Percentiles rank a stretch among this genome's conserved stretches.
Evolutionary conservation across 208 protist genomes (phyloP).

Genomic region (Tetramitus jugosus): DNA sequence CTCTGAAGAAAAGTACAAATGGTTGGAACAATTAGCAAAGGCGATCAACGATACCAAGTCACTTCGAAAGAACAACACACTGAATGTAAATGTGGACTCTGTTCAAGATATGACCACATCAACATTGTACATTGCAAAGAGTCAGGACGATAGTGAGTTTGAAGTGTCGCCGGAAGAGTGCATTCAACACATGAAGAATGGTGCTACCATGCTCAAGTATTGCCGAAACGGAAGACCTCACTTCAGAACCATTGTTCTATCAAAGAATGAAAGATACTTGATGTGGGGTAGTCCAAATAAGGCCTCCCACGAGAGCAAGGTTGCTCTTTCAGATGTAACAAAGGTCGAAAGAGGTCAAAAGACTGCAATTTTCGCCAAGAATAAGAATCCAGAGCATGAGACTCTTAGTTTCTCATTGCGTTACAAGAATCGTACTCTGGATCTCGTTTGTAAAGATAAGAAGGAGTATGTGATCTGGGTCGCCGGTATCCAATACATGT

Average conservation of each 20-base stretch:
- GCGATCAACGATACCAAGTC: too few species aligned
- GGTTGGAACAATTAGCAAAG: too few species aligned
- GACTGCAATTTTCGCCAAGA: background rate
- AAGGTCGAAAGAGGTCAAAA: slow-evolving; percentile 2
- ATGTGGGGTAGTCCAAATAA: slow-evolving; percentile 19
- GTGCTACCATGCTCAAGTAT: slow-evolving; percentile 4
- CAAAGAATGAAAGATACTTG: background rate
- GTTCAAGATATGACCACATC: background rate
- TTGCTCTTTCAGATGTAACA: background rate
- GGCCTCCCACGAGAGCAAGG: background rate
- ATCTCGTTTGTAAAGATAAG: slow-evolving; percentile 17
- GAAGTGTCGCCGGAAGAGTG: background rate
- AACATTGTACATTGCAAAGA: background rate
- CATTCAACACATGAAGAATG: background rate
- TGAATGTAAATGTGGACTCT: background rate
- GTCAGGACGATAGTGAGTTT: background rate
- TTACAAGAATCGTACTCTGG: slow-evolving; percentile 4
- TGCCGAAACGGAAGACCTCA: background rate
- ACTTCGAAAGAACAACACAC: background rate
- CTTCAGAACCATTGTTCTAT: slow-evolving; percentile 1
- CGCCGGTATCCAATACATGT: background rate
- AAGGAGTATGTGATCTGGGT: slow-evolving; percentile 7
- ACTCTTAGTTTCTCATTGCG: background rate
- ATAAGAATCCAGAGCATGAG: slow-evolving; percentile 14
- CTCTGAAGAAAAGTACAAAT: background rate